Evolutionary conservation across 2,329 filamentous ascomycete species (phyloP).

Genomic region (Sporothrix inflata): DNA sequence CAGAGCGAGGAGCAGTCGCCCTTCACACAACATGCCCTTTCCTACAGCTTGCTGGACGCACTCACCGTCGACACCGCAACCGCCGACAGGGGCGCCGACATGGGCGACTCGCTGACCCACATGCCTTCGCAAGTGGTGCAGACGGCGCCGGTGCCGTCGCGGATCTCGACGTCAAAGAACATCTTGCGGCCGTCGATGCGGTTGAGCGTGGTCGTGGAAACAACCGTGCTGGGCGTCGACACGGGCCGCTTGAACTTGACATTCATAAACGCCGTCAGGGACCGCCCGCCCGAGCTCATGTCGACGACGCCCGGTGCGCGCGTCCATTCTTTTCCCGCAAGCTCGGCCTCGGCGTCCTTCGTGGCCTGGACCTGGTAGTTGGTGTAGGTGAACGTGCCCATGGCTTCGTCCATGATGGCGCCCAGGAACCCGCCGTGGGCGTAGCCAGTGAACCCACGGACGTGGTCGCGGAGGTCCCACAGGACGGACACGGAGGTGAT

Average conservation of each 20-base stretch:
- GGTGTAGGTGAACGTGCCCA: constrained; percentile 37
- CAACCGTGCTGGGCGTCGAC: constrained; percentile 17
- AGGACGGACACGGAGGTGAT: constrained; percentile 33
- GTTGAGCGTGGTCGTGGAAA: constrained; percentile 20
- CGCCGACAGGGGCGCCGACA: background rate
- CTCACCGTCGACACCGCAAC: background rate
- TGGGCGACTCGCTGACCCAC: constrained; percentile 26
- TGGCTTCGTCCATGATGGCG: constrained; percentile 39
- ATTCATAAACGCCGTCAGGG: constrained; percentile 31
- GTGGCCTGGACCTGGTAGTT: constrained; percentile 34
- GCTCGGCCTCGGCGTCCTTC: constrained; percentile 2
- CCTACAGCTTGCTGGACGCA: constrained; percentile 20
- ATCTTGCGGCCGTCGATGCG: constrained; percentile 33
- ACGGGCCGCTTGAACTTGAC: constrained; percentile 29
- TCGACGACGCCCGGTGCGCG: constrained; percentile 18
- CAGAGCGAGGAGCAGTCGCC: background rate
- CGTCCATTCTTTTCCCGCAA: background rate
- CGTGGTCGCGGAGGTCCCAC: constrained; percentile 34
- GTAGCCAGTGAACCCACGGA: constrained; percentile 37
- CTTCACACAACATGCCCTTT: too few relatives aligned
- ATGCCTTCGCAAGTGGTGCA: constrained; percentile 32
- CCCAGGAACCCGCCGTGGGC: constrained; percentile 38
- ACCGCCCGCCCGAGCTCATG: constrained; percentile 16
- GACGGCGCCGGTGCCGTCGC: constrained; percentile 12
- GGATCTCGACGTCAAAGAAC: constrained; percentile 26